Percentiles rank a stretch among this genome's conserved stretches.
Evolutionary conservation across 176 grass and related monocot species (phyloP).

Genomic region (Oryza coarctata): DNA sequence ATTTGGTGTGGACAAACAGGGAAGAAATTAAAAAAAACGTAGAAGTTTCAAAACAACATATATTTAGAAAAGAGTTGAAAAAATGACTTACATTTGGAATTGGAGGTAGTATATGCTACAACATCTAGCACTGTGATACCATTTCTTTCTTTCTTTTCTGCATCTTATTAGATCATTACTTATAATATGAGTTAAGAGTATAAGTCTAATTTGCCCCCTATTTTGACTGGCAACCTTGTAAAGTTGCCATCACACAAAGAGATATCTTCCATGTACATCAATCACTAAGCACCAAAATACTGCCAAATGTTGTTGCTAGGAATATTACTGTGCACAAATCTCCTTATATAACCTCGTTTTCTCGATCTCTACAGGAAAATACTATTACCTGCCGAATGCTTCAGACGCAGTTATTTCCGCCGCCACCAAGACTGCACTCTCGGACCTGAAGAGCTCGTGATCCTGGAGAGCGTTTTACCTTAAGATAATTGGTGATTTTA

Average conservation of each 20-base stretch:
- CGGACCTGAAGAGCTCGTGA: constrained; percentile 68
- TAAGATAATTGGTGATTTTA: background rate
- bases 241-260: background rate
- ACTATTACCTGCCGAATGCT: constrained; percentile 98
- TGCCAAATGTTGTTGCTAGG: too few relatives aligned
- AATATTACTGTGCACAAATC: background rate
- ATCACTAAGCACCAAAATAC: too few relatives aligned
- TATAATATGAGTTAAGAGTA: background rate
- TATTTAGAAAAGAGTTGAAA: too few relatives aligned
- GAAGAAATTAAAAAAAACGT: background rate
- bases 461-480: constrained; percentile 12
- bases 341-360: background rate
- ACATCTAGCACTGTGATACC: background rate
- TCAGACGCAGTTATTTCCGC: constrained; percentile 91
- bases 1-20: background rate
- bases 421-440: constrained; percentile 79
- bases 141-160: background rate
- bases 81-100: background rate
- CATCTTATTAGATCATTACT: background rate
- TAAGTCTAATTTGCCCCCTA: background rate
- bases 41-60: background rate
- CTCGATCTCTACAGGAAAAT: constrained; percentile 70
- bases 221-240: background rate
- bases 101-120: background rate
- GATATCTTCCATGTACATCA: too few relatives aligned